Percentiles rank a stretch among this genome's conserved stretches.
Evolutionary conservation across 768 basidiomycete species (phyloP).

Genomic region (Polyporus arcularius): DNA sequence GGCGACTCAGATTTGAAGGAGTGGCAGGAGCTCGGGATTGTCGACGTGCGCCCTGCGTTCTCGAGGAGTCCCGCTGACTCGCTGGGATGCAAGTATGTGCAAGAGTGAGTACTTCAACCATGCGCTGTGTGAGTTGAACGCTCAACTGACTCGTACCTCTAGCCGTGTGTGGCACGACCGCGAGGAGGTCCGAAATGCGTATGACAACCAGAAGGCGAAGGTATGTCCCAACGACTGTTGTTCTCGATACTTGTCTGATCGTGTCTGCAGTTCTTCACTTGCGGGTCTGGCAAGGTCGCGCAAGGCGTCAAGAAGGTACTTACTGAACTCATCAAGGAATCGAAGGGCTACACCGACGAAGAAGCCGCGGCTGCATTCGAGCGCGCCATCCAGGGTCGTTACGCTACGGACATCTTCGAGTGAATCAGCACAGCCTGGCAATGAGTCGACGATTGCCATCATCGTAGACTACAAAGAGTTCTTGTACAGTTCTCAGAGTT

Average conservation of each 20-base stretch:
- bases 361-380: conserved; percentile 36
- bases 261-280: conserved; percentile 41
- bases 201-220: conserved; percentile 34
- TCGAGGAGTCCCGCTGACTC: conserved; percentile 25
- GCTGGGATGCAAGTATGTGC: conserved; percentile 31
- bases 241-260: not conserved
- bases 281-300: conserved; percentile 42
- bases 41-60: conserved; percentile 48
- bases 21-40: conserved; percentile 44
- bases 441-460: too few species aligned
- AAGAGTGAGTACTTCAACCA: conserved; percentile 25
- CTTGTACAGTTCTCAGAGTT: too few species aligned
- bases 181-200: conserved; percentile 36
- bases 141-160: not conserved
- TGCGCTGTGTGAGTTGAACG: too few species aligned
- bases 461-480: too few species aligned
- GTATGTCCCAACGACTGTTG: conserved; percentile 21
- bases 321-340: conserved; percentile 38
- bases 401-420: conserved; percentile 49
- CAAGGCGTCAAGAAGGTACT: conserved; percentile 40
- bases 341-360: conserved; percentile 21
- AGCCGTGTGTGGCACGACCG: conserved; percentile 47
- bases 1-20: conserved; percentile 41
- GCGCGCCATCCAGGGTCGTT: conserved; percentile 39
- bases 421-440: conserved; percentile 10